These are phyloP conservation scores for Phanerodontia chrysosporium DNA, from an alignment of 768 basidiomycete genomes.

Conservation along the genomic window DNA sequence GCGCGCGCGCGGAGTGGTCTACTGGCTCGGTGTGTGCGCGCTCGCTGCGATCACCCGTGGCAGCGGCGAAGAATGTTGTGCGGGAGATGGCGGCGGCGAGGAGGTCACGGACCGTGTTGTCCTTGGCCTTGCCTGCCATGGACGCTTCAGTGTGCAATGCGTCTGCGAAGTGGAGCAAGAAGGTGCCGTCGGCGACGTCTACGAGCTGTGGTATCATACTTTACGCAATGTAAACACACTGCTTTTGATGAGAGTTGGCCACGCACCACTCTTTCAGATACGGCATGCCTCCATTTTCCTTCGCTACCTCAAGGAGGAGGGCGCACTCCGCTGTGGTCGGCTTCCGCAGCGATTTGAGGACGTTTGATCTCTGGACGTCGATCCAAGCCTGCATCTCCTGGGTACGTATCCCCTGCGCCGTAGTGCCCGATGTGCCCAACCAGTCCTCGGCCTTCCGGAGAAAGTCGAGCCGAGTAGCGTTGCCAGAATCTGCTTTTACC, in stretches of 20 bases:
- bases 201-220: slow-evolving; percentile 4
- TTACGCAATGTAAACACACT: neutral
- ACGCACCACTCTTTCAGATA: neutral
- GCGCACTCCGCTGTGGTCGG: neutral
- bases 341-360: neutral
- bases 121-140: neutral
- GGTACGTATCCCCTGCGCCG: neutral
- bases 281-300: neutral
- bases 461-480: neutral
- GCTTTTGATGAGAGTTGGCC: neutral
- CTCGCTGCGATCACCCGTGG: no score
- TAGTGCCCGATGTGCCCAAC: neutral
- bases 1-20: no score
- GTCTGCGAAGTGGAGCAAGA: neutral
- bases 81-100: neutral
- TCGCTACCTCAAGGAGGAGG: neutral
- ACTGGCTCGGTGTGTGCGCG: no score
- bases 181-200: neutral
- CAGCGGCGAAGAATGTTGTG: no score
- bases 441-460: neutral
- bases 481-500: neutral
- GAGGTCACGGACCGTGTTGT: neutral
- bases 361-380: neutral
- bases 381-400: neutral
- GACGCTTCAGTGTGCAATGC: neutral